Conservation (phyloP, 192 early-diverging fungal genomes). For the Chytriomyces sp. region DNA sequence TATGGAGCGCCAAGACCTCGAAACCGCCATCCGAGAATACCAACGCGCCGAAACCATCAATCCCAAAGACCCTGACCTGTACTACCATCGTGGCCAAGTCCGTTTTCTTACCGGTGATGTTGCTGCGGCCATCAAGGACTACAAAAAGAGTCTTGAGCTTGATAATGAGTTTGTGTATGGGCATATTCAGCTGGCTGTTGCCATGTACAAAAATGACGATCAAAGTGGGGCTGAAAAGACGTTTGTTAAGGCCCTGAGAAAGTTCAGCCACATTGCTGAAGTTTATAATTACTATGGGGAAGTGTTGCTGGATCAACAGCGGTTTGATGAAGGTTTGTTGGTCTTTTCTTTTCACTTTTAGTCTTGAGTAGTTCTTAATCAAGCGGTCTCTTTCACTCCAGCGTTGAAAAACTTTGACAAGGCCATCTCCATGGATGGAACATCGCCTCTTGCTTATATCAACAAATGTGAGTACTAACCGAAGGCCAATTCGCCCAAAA, state of each 20-base stretch:
- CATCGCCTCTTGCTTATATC: constrained; percentile 92
- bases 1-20: constrained; percentile 81
- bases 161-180: constrained; percentile 86
- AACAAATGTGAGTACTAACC: constrained; percentile 76
- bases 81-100: constrained; percentile 82
- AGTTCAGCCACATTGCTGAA: constrained; percentile 81
- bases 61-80: constrained; percentile 82
- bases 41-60: constrained; percentile 70
- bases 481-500: neutral
- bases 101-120: constrained; percentile 84
- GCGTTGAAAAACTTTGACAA: constrained; percentile 87
- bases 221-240: constrained; percentile 72
- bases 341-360: neutral
- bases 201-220: constrained; percentile 65
- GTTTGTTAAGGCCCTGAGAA: constrained; percentile 78
- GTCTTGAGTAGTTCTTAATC: neutral
- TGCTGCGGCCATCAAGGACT: constrained; percentile 81
- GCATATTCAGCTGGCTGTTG: constrained; percentile 67
- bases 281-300: constrained; percentile 98
- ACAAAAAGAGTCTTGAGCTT: constrained; percentile 78
- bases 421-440: constrained; percentile 40
- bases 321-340: constrained; percentile 62
- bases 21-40: constrained; percentile 68
- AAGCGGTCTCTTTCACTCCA: neutral
- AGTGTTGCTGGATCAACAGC: constrained; percentile 84